A percentile compares a stretch with the other conserved stretches of the same genome.
Evolutionary conservation across 345 rosid species (phyloP).

Genomic region (Reutealis trisperma): DNA sequence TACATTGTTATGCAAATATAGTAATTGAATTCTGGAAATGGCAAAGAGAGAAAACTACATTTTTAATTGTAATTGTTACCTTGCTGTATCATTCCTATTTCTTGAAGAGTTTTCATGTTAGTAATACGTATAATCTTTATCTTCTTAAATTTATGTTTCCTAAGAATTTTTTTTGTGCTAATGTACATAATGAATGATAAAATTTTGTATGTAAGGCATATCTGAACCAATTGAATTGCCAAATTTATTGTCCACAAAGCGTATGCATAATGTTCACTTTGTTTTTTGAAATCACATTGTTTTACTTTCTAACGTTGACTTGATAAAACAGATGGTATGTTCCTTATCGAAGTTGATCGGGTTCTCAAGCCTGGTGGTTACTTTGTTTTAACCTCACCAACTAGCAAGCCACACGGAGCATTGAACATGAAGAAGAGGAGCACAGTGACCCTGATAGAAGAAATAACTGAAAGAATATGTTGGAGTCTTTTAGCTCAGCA

Average conservation of each 20-base stretch:
- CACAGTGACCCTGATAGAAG: slow-evolving; percentile 55
- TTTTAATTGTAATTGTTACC: neutral
- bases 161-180: neutral
- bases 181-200: neutral
- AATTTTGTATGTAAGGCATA: neutral
- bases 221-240: neutral
- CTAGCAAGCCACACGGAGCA: slow-evolving; percentile 59
- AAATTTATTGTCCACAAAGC: neutral
- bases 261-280: neutral
- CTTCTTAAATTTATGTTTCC: neutral
- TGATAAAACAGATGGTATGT: slow-evolving; percentile 66
- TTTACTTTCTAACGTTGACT: slow-evolving; percentile 25
- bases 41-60: neutral
- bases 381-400: slow-evolving; percentile 82
- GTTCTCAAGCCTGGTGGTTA: slow-evolving; percentile 94
- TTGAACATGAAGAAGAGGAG: slow-evolving; percentile 51
- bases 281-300: slow-evolving; percentile 9
- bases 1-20: neutral
- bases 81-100: too few relatives aligned
- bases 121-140: neutral
- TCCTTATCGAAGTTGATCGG: slow-evolving; percentile 93
- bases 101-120: neutral
- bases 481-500: slow-evolving; percentile 94
- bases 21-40: neutral
- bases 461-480: slow-evolving; percentile 68